Conservation (phyloP, 768 basidiomycete genomes). For the Russula brevipes region DNA sequence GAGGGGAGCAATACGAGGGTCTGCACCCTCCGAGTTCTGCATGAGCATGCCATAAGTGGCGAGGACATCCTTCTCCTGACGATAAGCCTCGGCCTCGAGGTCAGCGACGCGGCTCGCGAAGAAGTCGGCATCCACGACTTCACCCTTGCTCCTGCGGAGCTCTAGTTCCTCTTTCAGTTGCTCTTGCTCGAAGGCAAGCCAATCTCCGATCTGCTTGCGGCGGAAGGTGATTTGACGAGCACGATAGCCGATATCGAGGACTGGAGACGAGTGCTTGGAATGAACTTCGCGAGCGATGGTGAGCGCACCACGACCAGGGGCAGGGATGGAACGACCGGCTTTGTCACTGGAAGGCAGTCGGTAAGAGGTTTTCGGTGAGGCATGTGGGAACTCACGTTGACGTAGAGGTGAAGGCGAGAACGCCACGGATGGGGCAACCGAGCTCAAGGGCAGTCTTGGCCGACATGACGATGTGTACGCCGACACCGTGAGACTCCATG, state of each 20-base stretch:
- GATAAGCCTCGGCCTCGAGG: constrained; percentile 84
- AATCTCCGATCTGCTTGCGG: constrained; percentile 88
- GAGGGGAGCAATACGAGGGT: constrained; percentile 83
- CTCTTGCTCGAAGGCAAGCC: constrained; percentile 85
- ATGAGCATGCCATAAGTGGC: constrained; percentile 88
- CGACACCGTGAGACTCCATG: constrained; percentile 96
- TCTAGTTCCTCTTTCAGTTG: constrained; percentile 78
- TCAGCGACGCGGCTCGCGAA: constrained; percentile 70
- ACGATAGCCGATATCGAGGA: constrained; percentile 83
- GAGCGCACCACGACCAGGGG: constrained; percentile 91
- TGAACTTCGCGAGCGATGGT: constrained; percentile 82
- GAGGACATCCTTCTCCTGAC: constrained; percentile 92
- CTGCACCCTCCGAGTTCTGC: constrained; percentile 52
- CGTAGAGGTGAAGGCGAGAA: constrained; percentile 94
- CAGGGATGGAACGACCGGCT: constrained; percentile 95
- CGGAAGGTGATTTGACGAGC: constrained; percentile 94
- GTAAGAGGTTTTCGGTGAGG: neutral
- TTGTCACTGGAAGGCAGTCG: constrained; percentile 64
- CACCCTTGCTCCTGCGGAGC: constrained; percentile 49
- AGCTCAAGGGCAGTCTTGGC: constrained; percentile 94
- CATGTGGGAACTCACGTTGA: constrained; percentile 61
- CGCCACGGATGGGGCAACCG: constrained; percentile 87
- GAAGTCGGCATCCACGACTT: constrained; percentile 57
- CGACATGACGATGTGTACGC: constrained; percentile 95
- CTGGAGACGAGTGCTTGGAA: constrained; percentile 69